phyloP scores from a whole-genome alignment of 2,329 filamentous ascomycete genomes.

The Metarhizium humberi region DNA sequence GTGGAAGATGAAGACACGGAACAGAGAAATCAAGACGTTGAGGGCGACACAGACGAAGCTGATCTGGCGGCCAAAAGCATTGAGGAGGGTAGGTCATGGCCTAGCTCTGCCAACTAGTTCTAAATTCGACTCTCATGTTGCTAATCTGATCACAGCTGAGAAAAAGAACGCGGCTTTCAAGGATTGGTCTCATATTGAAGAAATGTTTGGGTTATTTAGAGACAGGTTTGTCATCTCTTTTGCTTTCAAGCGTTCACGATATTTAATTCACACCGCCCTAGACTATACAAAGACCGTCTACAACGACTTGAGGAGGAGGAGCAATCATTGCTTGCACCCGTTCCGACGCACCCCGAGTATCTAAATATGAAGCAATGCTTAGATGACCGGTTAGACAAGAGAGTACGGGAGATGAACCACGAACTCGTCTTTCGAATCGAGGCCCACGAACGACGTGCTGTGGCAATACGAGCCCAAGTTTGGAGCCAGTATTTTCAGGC shows the following conservation, averaged over 20 bases:
- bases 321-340: slow-evolving; percentile 47
- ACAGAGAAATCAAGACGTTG: slow-evolving; percentile 41
- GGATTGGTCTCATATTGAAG: slow-evolving; percentile 71
- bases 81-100: slow-evolving; percentile 51
- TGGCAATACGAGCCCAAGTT: slow-evolving; percentile 76
- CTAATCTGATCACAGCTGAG: slow-evolving; percentile 45
- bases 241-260: not conserved
- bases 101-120: not conserved
- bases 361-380: slow-evolving; percentile 84
- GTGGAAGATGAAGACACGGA: slow-evolving; percentile 33
- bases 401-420: slow-evolving; percentile 64
- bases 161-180: slow-evolving; percentile 74
- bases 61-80: slow-evolving; percentile 51
- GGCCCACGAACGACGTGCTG: slow-evolving; percentile 62
- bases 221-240: slow-evolving; percentile 49
- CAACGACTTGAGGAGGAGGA: slow-evolving; percentile 68
- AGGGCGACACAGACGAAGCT: slow-evolving; percentile 38
- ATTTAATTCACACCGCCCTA: slow-evolving; percentile 23
- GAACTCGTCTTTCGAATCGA: slow-evolving; percentile 66
- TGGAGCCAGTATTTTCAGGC: slow-evolving; percentile 88
- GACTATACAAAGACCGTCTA: slow-evolving; percentile 81
- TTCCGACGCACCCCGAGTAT: slow-evolving; percentile 81
- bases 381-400: slow-evolving; percentile 72
- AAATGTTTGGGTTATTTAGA: slow-evolving; percentile 78
- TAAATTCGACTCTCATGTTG: slow-evolving; percentile 5